phyloP scores from a whole-genome alignment of 1,139 yeast genomes.

The Nematodospora anomalae region DNA sequence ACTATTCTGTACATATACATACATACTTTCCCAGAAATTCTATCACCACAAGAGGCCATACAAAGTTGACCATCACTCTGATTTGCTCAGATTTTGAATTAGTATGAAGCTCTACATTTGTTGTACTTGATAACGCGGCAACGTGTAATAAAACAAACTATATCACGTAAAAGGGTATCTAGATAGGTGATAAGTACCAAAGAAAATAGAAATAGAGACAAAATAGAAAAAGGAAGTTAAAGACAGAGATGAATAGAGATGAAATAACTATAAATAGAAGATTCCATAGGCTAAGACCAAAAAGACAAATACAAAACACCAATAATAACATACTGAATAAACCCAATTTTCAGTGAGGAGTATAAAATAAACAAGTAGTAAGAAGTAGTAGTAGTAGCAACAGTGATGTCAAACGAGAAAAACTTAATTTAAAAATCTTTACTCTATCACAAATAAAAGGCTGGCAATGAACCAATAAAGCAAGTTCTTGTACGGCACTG shows the following conservation, averaged over 20 bases:
- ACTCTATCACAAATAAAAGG: slow-evolving; percentile 2
- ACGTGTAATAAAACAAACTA: not conserved
- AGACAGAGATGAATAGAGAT: too few relatives aligned
- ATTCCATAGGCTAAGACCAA: not conserved
- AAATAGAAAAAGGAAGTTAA: not conserved
- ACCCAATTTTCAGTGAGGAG: slow-evolving; percentile 4
- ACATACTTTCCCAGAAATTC: too few relatives aligned
- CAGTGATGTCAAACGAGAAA: not conserved
- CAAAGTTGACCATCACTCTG: too few relatives aligned
- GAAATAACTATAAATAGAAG: not conserved
- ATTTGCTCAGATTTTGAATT: too few relatives aligned
- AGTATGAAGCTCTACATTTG: too few relatives aligned
- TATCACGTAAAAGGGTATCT: not conserved
- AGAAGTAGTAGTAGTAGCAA: not conserved
- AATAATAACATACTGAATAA: not conserved
- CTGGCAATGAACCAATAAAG: too few relatives aligned
- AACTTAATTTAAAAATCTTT: slow-evolving; percentile 1
- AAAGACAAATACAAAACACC: slow-evolving; percentile 1
- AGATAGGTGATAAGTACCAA: not conserved
- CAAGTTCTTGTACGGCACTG: not conserved
- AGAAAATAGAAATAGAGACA: not conserved
- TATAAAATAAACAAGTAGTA: not conserved
- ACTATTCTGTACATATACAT: too few relatives aligned
- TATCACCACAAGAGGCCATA: too few relatives aligned
- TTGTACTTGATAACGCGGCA: not conserved